phyloP scores from a whole-genome alignment of 768 basidiomycete species.

The Trametes gibbosa region DNA sequence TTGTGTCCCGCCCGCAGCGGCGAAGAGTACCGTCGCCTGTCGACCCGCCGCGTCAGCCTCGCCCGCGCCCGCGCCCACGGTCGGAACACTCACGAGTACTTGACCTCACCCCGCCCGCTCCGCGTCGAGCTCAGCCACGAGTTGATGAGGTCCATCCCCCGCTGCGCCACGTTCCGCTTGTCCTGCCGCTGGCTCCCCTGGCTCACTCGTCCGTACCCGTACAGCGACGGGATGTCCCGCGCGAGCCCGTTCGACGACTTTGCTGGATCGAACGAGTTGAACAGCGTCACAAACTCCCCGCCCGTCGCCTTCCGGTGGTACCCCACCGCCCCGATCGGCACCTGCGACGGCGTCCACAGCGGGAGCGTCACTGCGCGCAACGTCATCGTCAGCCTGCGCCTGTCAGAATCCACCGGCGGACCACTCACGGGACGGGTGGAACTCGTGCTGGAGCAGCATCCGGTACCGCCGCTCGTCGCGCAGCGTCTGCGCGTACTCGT shows the following conservation, averaged over 20 bases:
- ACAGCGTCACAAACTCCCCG: constrained; percentile 70
- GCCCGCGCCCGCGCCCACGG: neutral
- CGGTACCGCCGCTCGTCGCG: constrained; percentile 69
- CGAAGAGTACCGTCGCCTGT: constrained; percentile 52
- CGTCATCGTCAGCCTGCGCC: too few relatives aligned
- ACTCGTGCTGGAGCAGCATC: constrained; percentile 61
- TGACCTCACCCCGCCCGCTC: constrained; percentile 33
- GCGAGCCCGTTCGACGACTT: constrained; percentile 43
- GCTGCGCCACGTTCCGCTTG: constrained; percentile 56
- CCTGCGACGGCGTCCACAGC: constrained; percentile 64
- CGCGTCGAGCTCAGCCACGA: constrained; percentile 36
- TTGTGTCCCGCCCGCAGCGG: constrained; percentile 65
- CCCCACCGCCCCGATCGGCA: constrained; percentile 71
- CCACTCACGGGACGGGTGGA: constrained; percentile 61
- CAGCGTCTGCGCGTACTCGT: constrained; percentile 26
- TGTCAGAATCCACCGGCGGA: too few relatives aligned
- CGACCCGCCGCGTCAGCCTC: neutral
- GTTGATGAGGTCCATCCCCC: constrained; percentile 54
- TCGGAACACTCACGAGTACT: constrained; percentile 37
- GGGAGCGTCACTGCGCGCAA: constrained; percentile 47
- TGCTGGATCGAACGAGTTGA: constrained; percentile 62
- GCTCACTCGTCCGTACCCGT: constrained; percentile 60
- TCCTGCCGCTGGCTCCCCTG: constrained; percentile 50
- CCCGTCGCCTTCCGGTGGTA: constrained; percentile 59
- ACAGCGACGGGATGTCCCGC: constrained; percentile 52